A percentile compares a stretch with the other conserved stretches of the same genome.
phyloP scores from a whole-genome alignment of 768 basidiomycete species.

The Hydnum rufescens region DNA sequence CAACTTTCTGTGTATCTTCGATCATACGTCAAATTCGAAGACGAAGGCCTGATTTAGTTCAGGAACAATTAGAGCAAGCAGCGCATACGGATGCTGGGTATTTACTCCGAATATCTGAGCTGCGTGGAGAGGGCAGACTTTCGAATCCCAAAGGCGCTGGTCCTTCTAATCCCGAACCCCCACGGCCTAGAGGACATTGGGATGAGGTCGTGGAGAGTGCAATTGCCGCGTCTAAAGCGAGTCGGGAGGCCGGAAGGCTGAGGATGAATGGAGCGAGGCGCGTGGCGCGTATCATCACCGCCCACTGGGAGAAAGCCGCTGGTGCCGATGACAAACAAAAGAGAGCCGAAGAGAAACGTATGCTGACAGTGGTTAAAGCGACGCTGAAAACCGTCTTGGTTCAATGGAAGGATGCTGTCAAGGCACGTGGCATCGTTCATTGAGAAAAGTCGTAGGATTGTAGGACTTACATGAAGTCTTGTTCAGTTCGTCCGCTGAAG shows the following conservation, averaged over 20 bases:
- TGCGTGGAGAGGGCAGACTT: conserved; percentile 31
- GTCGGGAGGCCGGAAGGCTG: conserved; percentile 22
- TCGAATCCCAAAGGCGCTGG: conserved; percentile 19
- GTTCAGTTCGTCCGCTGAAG: conserved; percentile 48
- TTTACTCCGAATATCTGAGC: conserved; percentile 24
- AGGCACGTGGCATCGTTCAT: conserved; percentile 27
- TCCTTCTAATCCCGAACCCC: conserved; percentile 11
- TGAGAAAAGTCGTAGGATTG: too few species aligned
- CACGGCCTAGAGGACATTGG: conserved; percentile 16
- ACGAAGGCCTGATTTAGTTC: conserved; percentile 30
- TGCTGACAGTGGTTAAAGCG: conserved; percentile 47
- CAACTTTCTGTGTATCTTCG: conserved; percentile 38
- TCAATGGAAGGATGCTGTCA: conserved; percentile 80
- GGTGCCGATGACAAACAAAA: conserved; percentile 39
- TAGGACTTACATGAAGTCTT: neutral
- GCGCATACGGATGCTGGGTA: conserved; percentile 27
- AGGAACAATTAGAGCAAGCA: conserved; percentile 20
- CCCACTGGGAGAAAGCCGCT: conserved; percentile 55
- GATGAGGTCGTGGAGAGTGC: conserved; percentile 20
- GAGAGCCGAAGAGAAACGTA: conserved; percentile 42
- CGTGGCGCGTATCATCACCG: conserved; percentile 45
- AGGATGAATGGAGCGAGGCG: conserved; percentile 22
- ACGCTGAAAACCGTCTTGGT: conserved; percentile 47
- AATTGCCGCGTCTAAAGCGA: conserved; percentile 16
- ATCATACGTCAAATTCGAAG: conserved; percentile 37